These are phyloP conservation scores for Strobilomyces echinocephalus DNA, from an alignment of 768 basidiomycete genomes.

Conservation along the genomic window DNA sequence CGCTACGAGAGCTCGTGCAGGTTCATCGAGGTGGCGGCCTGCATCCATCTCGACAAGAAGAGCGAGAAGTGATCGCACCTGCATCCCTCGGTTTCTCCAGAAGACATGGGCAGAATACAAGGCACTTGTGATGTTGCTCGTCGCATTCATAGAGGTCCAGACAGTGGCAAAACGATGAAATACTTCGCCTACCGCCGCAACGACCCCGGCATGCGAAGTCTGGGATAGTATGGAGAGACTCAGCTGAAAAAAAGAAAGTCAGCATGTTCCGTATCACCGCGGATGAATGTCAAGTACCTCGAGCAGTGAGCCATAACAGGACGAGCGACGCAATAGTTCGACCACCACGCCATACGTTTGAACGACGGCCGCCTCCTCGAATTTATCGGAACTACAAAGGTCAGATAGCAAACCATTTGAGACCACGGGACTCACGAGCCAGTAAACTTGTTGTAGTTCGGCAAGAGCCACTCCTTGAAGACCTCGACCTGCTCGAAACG, in stretches of 20 bases:
- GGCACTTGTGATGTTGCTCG: constrained; percentile 49
- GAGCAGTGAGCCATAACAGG: constrained; percentile 64
- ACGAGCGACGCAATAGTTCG: constrained; percentile 55
- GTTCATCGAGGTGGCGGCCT: constrained; percentile 48
- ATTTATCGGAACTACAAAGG: constrained; percentile 24
- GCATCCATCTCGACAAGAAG: constrained; percentile 64
- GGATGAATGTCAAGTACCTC: constrained; percentile 41
- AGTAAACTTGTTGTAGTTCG: constrained; percentile 54
- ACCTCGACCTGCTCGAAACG: constrained; percentile 73
- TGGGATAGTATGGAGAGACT: constrained; percentile 52
- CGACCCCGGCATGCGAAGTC: constrained; percentile 46
- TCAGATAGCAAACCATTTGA: not conserved
- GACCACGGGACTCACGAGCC: constrained; percentile 36
- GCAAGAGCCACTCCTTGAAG: constrained; percentile 71
- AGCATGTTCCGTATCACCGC: not conserved
- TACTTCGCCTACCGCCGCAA: constrained; percentile 63
- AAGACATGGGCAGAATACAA: constrained; percentile 58
- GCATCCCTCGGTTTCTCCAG: constrained; percentile 62
- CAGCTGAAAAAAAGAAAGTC: constrained; percentile 35
- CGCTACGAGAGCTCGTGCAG: constrained; percentile 49
- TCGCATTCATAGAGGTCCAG: constrained; percentile 74
- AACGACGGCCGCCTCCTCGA: constrained; percentile 37
- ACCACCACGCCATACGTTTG: constrained; percentile 54
- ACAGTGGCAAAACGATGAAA: constrained; percentile 67
- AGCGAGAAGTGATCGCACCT: constrained; percentile 59